phyloP scores from a whole-genome alignment of 176 grass and related monocot species.

The Oropetium thomaeum region DNA sequence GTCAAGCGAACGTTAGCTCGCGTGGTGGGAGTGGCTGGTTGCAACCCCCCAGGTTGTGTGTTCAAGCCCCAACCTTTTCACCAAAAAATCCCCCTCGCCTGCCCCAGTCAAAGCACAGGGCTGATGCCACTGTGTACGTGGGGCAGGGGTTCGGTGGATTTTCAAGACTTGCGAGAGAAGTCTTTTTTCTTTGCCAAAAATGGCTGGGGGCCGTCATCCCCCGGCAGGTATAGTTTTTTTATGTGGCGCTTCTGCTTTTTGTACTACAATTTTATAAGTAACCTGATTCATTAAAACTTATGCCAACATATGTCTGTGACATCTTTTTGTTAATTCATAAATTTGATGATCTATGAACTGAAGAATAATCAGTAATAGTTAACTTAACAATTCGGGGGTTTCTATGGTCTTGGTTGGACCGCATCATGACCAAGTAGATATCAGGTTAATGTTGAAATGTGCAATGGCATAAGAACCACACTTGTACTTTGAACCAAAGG shows the following conservation, averaged over 20 bases:
- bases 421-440: neutral
- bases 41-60: too few relatives aligned
- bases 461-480: neutral
- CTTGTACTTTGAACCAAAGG: neutral
- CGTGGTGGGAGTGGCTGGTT: too few relatives aligned
- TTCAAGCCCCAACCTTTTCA: too few relatives aligned
- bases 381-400: neutral
- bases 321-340: constrained; percentile 6
- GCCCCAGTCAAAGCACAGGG: too few relatives aligned
- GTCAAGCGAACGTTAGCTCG: too few relatives aligned
- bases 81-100: too few relatives aligned
- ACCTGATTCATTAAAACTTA: constrained; percentile 5
- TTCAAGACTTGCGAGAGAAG: too few relatives aligned
- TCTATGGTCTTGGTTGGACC: neutral
- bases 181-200: too few relatives aligned
- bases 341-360: neutral
- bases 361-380: neutral
- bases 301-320: neutral
- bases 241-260: neutral
- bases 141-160: too few relatives aligned
- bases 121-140: too few relatives aligned
- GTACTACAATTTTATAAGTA: neutral
- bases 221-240: too few relatives aligned
- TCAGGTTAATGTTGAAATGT: neutral
- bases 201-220: too few relatives aligned